Conservation (phyloP, 2,329 filamentous ascomycete species). For the Ascochyta clinopodiicola region DNA sequence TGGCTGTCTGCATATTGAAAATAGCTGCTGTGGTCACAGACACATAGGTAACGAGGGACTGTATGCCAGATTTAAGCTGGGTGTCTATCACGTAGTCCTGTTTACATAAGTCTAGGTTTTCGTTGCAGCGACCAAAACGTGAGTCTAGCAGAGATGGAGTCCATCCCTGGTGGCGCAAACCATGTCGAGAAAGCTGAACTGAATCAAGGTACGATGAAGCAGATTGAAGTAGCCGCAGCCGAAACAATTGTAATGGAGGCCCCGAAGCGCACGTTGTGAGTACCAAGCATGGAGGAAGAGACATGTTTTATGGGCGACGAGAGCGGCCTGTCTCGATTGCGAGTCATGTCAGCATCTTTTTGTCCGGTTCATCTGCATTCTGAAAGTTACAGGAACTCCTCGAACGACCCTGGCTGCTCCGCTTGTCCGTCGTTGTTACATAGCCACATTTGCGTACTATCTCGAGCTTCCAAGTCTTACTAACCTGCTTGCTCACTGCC, state of each 20-base stretch:
- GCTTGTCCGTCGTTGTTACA: neutral
- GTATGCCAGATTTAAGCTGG: constrained; percentile 8
- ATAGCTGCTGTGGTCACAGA: constrained; percentile 63
- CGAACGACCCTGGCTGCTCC: neutral
- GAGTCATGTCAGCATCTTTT: neutral
- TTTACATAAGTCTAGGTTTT: neutral
- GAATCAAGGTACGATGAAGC: neutral
- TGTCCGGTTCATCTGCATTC: neutral
- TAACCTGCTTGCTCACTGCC: neutral
- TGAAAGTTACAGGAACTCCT: neutral
- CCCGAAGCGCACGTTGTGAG: neutral
- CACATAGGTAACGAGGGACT: constrained; percentile 27
- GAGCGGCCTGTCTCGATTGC: neutral
- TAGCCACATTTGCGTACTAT: neutral
- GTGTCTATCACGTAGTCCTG: neutral
- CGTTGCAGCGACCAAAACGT: constrained; percentile 5
- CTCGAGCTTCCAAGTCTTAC: neutral
- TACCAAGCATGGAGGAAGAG: too few species aligned
- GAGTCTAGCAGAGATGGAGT: constrained; percentile 1
- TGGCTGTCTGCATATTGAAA: constrained; percentile 71
- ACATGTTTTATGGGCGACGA: too few species aligned
- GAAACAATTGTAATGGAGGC: neutral
- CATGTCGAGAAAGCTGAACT: constrained; percentile 4
- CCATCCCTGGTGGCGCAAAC: neutral
- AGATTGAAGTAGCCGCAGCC: neutral